Base-by-base conservation (phyloP, 2,329 filamentous ascomycete genomes). In the Colletotrichum somersetense region DNA sequence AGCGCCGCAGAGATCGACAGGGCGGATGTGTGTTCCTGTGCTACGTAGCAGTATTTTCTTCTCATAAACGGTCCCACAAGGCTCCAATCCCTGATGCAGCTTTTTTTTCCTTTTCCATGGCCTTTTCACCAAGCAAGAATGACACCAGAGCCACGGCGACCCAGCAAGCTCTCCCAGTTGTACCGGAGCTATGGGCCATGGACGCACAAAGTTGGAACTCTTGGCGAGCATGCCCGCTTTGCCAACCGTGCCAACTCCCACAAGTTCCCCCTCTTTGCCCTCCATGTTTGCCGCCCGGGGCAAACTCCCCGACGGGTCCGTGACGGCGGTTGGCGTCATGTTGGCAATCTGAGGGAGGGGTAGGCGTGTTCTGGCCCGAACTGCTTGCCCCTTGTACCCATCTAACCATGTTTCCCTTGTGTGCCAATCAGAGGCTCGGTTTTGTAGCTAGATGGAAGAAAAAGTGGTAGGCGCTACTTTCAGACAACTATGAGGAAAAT, bases 301-400 rank as follows among this genome's bases (percentile, higher is more conserved):
- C 48, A 57, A 62, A 61, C 33, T 33, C n/a, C 8, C 26, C 35
- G 64, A 50, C 53, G 68, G 68, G 46, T 23, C 26, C 68, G 42
- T 71, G 65, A 71, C 58, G 68, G 52, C 64, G 23, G 52, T 55
- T 68, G 68, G 68, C 68, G 68, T 71, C 68, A 71, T 71, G 65
- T 55, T 30, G 65, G 65, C 65, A 38, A 63, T 20, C 58, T 52
- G 44, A 42, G 35, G 38, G 66, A 62, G 64, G 64, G 64, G 57
- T 58, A 40, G 48, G 44, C 50, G 42, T 30, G 68, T 62, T 71
- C 68, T 62, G 53, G 68, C 64, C 65, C 57, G 44, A 59, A 71
- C 65, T 68, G 58, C 68, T 71, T 46, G 65, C 68, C 57, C 48
- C 46, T 52, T 30, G 65, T 67, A 67, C 56, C 48, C 14, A 67